These are phyloP conservation scores for Phaeosphaeria sp. DNA, from an alignment of 2,329 filamentous ascomycete species.

Conservation along the genomic window DNA sequence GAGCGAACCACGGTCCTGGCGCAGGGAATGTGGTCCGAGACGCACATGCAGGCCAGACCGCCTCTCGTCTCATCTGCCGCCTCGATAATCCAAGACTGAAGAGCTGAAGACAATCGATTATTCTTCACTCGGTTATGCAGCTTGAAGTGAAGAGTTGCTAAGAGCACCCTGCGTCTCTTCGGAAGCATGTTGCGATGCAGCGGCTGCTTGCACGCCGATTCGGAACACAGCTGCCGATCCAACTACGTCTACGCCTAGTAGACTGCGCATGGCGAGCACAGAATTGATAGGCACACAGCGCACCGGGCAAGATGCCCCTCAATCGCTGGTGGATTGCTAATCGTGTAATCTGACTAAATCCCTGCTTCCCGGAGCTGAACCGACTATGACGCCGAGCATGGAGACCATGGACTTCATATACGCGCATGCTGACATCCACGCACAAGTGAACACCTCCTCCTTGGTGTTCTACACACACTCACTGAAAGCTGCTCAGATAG, in stretches of 20 bases:
- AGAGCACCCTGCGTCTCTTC: not conserved
- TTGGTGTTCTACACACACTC: not conserved
- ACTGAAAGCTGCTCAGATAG: not conserved
- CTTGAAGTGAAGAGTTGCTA: not conserved
- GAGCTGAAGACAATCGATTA: not conserved
- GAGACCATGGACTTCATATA: not conserved
- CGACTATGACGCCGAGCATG: not conserved
- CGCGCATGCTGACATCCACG: not conserved
- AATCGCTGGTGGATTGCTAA: not conserved
- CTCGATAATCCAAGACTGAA: not conserved
- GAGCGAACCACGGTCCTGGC: constrained; percentile 1
- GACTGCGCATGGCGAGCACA: not conserved
- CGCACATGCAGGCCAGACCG: not conserved
- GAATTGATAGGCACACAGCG: not conserved
- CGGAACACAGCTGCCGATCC: not conserved
- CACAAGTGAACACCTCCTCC: not conserved
- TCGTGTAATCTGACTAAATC: not conserved
- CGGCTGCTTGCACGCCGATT: constrained; percentile 1
- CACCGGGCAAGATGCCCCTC: not conserved
- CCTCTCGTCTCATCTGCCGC: not conserved
- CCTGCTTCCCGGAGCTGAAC: not conserved
- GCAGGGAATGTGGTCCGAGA: not conserved
- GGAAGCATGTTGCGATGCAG: not conserved
- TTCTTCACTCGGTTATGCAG: not conserved
- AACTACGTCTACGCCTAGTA: not conserved